Conservation (phyloP, 139 green algal species). For the Microglena sp. region DNA sequence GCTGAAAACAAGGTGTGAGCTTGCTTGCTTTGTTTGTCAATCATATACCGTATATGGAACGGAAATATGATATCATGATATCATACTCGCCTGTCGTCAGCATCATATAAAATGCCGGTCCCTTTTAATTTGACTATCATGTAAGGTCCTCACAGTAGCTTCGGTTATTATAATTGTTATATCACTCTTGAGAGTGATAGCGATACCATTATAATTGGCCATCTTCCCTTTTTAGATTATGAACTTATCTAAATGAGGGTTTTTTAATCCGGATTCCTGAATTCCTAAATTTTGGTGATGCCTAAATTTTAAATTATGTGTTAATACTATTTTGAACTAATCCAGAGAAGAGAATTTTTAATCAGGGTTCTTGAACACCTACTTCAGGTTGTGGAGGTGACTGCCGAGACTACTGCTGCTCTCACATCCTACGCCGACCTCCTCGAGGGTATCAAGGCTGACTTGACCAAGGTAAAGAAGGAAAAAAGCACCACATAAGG, state of each 20-base stretch:
- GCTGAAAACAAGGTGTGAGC: slow-evolving; percentile 66
- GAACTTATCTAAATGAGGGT: too few relatives aligned
- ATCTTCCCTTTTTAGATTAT: neutral
- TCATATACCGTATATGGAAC: neutral
- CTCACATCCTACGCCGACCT: slow-evolving; percentile 30
- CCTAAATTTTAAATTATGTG: slow-evolving; percentile 1
- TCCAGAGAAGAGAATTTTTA: too few relatives aligned
- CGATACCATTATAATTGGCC: slow-evolving; percentile 4
- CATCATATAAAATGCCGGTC: neutral
- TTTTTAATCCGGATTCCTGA: too few relatives aligned
- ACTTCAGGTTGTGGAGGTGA: slow-evolving; percentile 61
- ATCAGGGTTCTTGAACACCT: neutral
- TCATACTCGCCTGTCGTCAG: neutral
- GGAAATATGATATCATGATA: neutral
- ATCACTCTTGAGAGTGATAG: slow-evolving; percentile 25
- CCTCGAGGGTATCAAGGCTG: slow-evolving; percentile 21
- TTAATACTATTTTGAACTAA: too few relatives aligned
- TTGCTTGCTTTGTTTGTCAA: neutral
- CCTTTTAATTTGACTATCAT: too few relatives aligned
- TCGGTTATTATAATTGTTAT: too few relatives aligned
- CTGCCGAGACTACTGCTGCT: slow-evolving; percentile 55
- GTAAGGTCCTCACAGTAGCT: too few relatives aligned
- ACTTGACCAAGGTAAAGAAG: slow-evolving; percentile 15
- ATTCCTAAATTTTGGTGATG: neutral
- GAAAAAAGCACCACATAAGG: too few relatives aligned